Base-by-base conservation (phyloP, 2,329 filamentous ascomycete genomes). In the Aspergillus ibericus region DNA sequence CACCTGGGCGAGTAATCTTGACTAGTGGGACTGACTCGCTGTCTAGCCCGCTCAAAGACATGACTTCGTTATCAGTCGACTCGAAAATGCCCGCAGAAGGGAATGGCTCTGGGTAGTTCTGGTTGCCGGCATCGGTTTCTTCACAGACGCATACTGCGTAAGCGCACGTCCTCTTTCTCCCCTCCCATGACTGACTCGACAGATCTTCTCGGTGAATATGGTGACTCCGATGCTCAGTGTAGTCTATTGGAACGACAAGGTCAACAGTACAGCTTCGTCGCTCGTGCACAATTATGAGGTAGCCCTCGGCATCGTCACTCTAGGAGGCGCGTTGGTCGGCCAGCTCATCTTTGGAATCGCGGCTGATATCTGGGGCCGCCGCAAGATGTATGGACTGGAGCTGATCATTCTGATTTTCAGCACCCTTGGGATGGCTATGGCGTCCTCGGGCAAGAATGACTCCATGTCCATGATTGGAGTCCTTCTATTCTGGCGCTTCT, bases 351-450 rank as follows among this genome's bases (percentile, higher is more conserved):
- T 73, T 55, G 70, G 71, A 32, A 58, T 68, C 27, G 58, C 70
- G 2, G 77, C 76, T 3, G 78, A 81, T 63, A 69, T 69, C 13
- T 75, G 72, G 60, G 78, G 78, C 18, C 73, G 78, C 32, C 72
- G 74, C 54, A 77, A 74, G 61, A 73, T 81, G 71, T 81, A 81
- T 63, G 78, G 78, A 3, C 57, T 78, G 16, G 78, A 80, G 62
- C 65, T 81, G 44, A 66, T 79, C 5, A 68, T 81, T n/a, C 70
- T 78, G 1, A 79, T 80, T 34, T 63, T 68, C 34, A 72, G 72
- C 4, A 78, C 76, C 2, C 61, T 81, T 5, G 76, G 77, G 2
- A 66, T 78, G 20, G 71, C 77, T 1, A 70, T 75, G 63, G 64
- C 72, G n/a, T 77, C 78, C 1, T 66, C 66, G 1, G 78, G 78